Base-by-base conservation (phyloP, 495 filamentous ascomycete species). In the Recurvomyces mirabilis region DNA sequence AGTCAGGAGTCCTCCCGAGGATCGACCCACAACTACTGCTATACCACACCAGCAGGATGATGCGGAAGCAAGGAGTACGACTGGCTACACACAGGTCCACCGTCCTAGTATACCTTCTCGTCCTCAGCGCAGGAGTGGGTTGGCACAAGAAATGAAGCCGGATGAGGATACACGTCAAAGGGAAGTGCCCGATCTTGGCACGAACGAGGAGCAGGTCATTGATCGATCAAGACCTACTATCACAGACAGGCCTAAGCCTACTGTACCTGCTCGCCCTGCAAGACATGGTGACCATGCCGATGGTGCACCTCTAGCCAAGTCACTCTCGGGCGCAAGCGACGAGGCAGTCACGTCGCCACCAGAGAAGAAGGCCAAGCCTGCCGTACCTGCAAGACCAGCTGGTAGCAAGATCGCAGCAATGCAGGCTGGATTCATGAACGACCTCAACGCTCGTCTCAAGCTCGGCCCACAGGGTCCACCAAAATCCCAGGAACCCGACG, bases 341-440 rank as follows among this genome's bases (percentile, higher is more conserved):
- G 50, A 41, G 2, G 40, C 37, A 18, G 31, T 34, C 0, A 36
- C 48, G 6, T 40, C 37, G 4, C 21, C 58, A 3, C 48, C 61
- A 6, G 52, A 42, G 15, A 42, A 57, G 19, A 66, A 66, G 38
- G 30, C 54, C 3, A 65, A 65, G 41, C 62, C 62, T 2, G 70
- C 76, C 0, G 68, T 94, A 9, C 89, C 91, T n/a, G 77, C 81
- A 15, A 74, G 87, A 23, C 86, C 87, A 0, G 68, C 70, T 31
- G 86, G 84, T 3, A 69, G 75, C 32, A 96, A 96, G 66, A 91
- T 98, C 55, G 86, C 87, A 13, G 84, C 87, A 18, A 58, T 96
- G 39, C 85, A 91, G 63, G 81, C 82, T 13, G 87, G 84, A 3
- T 95, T 96, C 64, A 73, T 96, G 67, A 81, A 74, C 22, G 88